Evolutionary conservation across 1,284 basidiomycete genomes (phyloP).

Genomic region (Cryptococcus sp.): DNA sequence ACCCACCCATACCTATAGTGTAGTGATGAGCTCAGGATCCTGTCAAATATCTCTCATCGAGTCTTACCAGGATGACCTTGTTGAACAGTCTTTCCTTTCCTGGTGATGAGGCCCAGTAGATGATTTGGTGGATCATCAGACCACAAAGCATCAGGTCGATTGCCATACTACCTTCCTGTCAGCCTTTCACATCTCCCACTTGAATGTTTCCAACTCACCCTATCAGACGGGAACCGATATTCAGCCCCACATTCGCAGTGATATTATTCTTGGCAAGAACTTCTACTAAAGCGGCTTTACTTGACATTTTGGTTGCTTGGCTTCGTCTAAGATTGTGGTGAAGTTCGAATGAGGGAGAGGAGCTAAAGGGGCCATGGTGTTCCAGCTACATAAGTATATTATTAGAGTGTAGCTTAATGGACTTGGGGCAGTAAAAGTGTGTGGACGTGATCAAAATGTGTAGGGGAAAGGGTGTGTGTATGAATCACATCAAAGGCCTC

Average conservation of each 20-base stretch:
- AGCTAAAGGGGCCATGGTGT: too few species aligned
- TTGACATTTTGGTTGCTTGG: neutral
- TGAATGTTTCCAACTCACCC: neutral
- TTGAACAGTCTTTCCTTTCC: neutral
- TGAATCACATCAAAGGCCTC: too few species aligned
- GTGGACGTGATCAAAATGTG: too few species aligned
- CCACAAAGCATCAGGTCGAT: slow-evolving; percentile 1
- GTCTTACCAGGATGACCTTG: neutral
- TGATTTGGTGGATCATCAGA: slow-evolving; percentile 1
- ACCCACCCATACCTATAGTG: neutral
- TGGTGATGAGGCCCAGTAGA: neutral
- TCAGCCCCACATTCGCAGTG: neutral
- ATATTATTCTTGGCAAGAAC: neutral
- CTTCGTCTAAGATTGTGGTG: too few species aligned
- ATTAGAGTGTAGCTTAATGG: too few species aligned
- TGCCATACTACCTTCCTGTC: neutral
- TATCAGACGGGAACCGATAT: neutral
- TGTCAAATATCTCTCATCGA: neutral
- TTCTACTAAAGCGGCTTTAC: neutral
- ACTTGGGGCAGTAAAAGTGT: too few species aligned
- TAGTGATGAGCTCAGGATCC: neutral
- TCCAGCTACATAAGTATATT: too few species aligned
- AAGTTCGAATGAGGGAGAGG: too few species aligned
- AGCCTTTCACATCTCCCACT: neutral
- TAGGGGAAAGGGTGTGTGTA: too few species aligned